phyloP scores from a whole-genome alignment of 1,284 basidiomycete species.

The Termitomyces sp. region DNA sequence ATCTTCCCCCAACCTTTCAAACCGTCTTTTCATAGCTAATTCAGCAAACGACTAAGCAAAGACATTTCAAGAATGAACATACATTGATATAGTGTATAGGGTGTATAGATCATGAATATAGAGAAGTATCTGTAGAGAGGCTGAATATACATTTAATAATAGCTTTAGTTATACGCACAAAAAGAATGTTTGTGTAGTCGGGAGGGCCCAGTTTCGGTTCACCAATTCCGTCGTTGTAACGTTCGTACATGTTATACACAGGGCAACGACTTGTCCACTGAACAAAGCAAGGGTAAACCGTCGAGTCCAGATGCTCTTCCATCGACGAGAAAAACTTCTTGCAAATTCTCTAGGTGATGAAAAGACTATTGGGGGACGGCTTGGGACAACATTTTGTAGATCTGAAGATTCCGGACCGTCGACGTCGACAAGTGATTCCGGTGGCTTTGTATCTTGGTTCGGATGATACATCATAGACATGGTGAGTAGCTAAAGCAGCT shows the following conservation, averaged over 20 bases:
- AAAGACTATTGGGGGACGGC: conserved; percentile 53
- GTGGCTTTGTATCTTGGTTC: conserved; percentile 10
- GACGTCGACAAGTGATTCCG: conserved; percentile 8
- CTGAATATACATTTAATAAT: not conserved
- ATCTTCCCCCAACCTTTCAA: conserved; percentile 73
- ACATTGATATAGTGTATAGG: conserved; percentile 83
- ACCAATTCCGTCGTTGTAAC: conserved; percentile 78
- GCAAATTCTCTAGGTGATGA: conserved; percentile 49
- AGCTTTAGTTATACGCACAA: conserved; percentile 44
- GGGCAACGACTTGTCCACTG: conserved; percentile 76
- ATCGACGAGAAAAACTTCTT: conserved; percentile 48
- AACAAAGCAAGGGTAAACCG: conserved; percentile 63
- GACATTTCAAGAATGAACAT: conserved; percentile 18
- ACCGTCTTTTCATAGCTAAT: conserved; percentile 47
- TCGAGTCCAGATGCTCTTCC: conserved; percentile 70
- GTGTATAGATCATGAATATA: conserved; percentile 71
- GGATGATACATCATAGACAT: conserved; percentile 9
- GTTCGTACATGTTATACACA: conserved; percentile 84
- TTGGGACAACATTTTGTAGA: conserved; percentile 8
- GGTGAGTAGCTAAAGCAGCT: not conserved
- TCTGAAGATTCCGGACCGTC: conserved; percentile 9
- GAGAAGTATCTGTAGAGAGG: conserved; percentile 61
- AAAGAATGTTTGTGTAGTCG: conserved; percentile 80
- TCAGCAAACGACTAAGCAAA: not conserved
- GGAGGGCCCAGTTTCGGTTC: conserved; percentile 62